Conservation (phyloP, 805 yeast genomes). For the Ogataea thermomethanolica region DNA sequence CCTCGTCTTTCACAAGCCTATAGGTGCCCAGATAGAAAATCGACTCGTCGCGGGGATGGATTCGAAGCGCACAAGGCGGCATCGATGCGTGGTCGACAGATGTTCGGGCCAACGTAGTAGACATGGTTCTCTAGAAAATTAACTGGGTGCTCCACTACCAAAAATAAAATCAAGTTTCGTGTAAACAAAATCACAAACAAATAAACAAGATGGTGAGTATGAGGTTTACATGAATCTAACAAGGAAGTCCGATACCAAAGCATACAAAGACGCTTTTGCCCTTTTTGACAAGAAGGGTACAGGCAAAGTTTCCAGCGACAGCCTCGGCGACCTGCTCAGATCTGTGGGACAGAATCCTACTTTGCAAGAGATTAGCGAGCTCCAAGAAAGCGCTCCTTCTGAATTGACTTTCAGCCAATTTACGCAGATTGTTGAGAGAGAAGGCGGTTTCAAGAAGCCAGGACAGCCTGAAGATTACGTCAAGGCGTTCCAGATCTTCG, state of each 20-base stretch:
- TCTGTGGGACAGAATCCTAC: slow-evolving; percentile 99
- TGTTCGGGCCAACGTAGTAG: slow-evolving; percentile 3
- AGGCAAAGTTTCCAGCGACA: slow-evolving; percentile 79
- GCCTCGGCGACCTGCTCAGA: slow-evolving; percentile 88
- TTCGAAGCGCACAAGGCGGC: slow-evolving; percentile 83
- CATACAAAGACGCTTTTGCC: slow-evolving; percentile 89
- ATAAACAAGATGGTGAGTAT: slow-evolving; percentile 8
- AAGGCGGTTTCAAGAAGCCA: slow-evolving; percentile 81
- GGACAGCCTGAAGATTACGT: slow-evolving; percentile 92
- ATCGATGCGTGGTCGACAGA: slow-evolving; percentile 40
- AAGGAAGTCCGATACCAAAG: slow-evolving; percentile 29
- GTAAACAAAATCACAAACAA: slow-evolving; percentile 10
- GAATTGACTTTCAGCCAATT: slow-evolving; percentile 75
- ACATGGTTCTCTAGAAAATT: neutral
- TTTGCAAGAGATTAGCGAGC: slow-evolving; percentile 71
- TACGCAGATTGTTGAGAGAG: slow-evolving; percentile 73
- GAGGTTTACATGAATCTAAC: neutral
- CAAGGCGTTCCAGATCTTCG: slow-evolving; percentile 95
- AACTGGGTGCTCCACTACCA: slow-evolving; percentile 3
- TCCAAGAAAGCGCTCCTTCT: slow-evolving; percentile 36
- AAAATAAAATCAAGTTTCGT: slow-evolving; percentile 1
- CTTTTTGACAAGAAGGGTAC: slow-evolving; percentile 95
- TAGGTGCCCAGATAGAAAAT: slow-evolving; percentile 75
- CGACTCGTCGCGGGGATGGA: slow-evolving; percentile 47
- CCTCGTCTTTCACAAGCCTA: slow-evolving; percentile 56